Evolutionary conservation across 768 basidiomycete genomes (phyloP), one percentile per base, ranked within the genome.

Genomic region (Coprinopsis strossmayeri): DNA sequence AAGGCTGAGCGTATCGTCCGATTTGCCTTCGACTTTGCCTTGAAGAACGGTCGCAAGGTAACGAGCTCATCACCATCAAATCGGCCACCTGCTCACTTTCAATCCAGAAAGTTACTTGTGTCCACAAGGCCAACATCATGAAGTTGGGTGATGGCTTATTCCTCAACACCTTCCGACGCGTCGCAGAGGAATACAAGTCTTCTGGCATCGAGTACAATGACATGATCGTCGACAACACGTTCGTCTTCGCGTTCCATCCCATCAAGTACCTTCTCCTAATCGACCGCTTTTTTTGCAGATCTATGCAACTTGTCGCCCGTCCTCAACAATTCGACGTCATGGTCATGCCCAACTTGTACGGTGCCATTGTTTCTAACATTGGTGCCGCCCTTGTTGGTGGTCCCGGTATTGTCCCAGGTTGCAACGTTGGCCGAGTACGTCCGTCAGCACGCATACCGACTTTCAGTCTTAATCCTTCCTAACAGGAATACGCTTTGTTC

Each of bases 81-180:
- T 17, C 5, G 27, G 30, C 25, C 28, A 2, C 30, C 26, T 27
- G 51, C 60, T 24, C 54, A 27, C 39, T 7, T 48, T 23, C 32
- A 46, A 53, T 40, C 1, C 57, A 95, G 92, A 98, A 95, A 87
- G 95, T 99, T 57, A 99, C 96, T 34, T 97, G 94, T 62, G 93
- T 99, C 38, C 96, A 99, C 82, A 99, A 99, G 71, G 96, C 96
- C 60, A 98, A 98, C 76, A 99, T 99, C 76, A 99, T 99, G 96
- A 99, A 99, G 69, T 84, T 97, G 59, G 95, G 95, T 66, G 96
- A 98, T 61, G 96, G 96, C 68, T 81, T 99, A 35, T 98, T 98
- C 84, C 79, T 98, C 59, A 94, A 92, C 70, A 98, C 94, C 20
- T 99, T 97, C 84, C 89, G 92, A 58, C 79, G 83, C 52, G 81